A percentile compares a stretch with the other conserved stretches of the same genome.
Conservation (phyloP, 768 basidiomycete species). For the Trametes sanguinea region DNA sequence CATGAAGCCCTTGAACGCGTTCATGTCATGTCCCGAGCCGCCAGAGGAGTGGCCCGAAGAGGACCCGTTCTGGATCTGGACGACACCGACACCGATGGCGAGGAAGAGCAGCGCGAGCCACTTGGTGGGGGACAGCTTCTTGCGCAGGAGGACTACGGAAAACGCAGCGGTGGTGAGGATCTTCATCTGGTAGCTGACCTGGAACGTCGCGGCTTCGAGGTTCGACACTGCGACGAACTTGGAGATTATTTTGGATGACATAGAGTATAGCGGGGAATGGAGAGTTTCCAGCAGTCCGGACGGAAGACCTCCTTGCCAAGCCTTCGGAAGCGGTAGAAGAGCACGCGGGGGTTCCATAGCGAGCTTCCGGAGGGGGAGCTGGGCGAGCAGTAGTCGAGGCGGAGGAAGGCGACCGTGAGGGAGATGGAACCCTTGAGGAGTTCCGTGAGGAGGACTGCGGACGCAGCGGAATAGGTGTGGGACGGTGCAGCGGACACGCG, state of each 20-base stretch:
- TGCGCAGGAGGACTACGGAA: slow-evolving; percentile 81
- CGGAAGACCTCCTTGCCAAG: slow-evolving; percentile 76
- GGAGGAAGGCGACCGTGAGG: slow-evolving; percentile 75
- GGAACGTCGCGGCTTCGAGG: slow-evolving; percentile 95
- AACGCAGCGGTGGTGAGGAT: slow-evolving; percentile 96
- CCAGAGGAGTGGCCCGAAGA: not conserved
- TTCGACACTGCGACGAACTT: slow-evolving; percentile 97
- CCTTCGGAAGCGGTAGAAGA: slow-evolving; percentile 52
- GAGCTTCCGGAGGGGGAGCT: slow-evolving; percentile 34
- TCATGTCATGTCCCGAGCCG: slow-evolving; percentile 63
- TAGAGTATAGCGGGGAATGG: slow-evolving; percentile 97
- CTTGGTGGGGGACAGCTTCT: slow-evolving; percentile 67
- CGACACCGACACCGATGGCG: slow-evolving; percentile 90
- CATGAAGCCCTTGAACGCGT: slow-evolving; percentile 80
- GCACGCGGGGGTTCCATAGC: slow-evolving; percentile 38
- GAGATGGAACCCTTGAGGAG: slow-evolving; percentile 91
- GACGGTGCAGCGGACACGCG: slow-evolving; percentile 77
- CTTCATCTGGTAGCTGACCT: slow-evolving; percentile 98
- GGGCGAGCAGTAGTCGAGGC: slow-evolving; percentile 46
- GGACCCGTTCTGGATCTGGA: slow-evolving; percentile 77
- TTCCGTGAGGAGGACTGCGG: slow-evolving; percentile 93
- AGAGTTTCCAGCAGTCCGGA: slow-evolving; percentile 95
- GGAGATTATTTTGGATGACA: slow-evolving; percentile 94
- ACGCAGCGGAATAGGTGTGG: slow-evolving; percentile 85
- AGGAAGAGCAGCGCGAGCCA: slow-evolving; percentile 90